These are phyloP conservation scores for Chaetomium sp. DNA, from an alignment of 2,329 filamentous ascomycete species.

Conservation along the genomic window DNA sequence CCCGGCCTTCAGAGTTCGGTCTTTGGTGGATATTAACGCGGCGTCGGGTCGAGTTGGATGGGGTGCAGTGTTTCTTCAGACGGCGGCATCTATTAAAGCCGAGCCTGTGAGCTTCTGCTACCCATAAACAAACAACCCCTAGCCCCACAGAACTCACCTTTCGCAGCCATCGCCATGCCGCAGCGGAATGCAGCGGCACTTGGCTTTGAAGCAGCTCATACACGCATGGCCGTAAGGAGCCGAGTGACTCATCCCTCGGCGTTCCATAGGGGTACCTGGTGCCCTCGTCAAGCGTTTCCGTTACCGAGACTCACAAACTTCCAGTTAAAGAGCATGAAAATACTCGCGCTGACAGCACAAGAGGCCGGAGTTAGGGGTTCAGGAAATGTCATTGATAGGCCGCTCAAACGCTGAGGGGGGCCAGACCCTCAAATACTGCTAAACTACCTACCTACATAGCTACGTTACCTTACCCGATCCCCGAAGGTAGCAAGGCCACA, in stretches of 20 bases:
- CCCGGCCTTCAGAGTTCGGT: not conserved
- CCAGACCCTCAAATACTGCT: not conserved
- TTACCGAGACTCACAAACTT: not conserved
- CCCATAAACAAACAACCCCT: no score
- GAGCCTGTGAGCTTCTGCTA: not conserved
- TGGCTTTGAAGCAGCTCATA: constrained; percentile 20
- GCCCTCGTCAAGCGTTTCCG: not conserved
- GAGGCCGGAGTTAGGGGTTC: not conserved
- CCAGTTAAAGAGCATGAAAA: not conserved
- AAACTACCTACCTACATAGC: not conserved
- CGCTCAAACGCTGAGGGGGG: not conserved
- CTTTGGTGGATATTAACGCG: not conserved
- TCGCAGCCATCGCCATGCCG: constrained; percentile 2
- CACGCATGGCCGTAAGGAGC: constrained; percentile 16
- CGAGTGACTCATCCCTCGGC: not conserved
- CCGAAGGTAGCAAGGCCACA: not conserved
- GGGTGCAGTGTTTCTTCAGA: constrained; percentile 2
- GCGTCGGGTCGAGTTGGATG: constrained; percentile 5
- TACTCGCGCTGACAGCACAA: not conserved
- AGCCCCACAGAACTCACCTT: not conserved
- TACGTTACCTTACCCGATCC: no score
- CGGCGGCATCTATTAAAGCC: constrained; percentile 1
- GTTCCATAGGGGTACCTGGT: not conserved
- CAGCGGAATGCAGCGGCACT: constrained; percentile 15
- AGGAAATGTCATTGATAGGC: not conserved